Percentiles rank a stretch among this genome's conserved stretches.
Evolutionary conservation across 768 basidiomycete species (phyloP).

Genomic region (Hygrocybe punicea): DNA sequence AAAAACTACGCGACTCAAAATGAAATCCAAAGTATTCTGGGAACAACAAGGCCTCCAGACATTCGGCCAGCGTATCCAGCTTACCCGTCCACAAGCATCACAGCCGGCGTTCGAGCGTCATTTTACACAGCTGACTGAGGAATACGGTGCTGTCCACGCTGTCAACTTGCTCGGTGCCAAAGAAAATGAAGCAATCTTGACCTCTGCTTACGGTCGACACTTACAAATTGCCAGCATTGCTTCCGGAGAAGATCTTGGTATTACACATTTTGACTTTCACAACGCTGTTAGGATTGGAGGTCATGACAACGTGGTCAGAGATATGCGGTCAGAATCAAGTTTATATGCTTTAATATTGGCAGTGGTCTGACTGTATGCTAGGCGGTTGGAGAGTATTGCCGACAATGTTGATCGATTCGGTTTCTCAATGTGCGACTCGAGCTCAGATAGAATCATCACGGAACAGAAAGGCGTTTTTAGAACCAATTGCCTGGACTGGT

Average conservation of each 20-base stretch:
- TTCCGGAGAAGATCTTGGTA: conserved; percentile 64
- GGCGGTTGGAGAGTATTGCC: conserved; percentile 56
- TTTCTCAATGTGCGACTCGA: conserved; percentile 75
- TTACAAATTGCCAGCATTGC: conserved; percentile 60
- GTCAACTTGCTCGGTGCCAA: conserved; percentile 90
- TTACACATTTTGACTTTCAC: conserved; percentile 96
- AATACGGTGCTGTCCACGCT: conserved; percentile 81
- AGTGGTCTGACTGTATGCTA: conserved; percentile 22
- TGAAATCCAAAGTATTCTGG: conserved; percentile 77
- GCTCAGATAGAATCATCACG: conserved; percentile 69
- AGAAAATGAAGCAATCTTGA: conserved; percentile 86
- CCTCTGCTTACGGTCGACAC: conserved; percentile 79
- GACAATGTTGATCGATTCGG: conserved; percentile 76
- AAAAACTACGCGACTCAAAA: conserved; percentile 8
- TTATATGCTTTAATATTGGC: neutral
- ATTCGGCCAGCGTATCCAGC: conserved; percentile 90
- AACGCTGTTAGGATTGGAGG: conserved; percentile 73
- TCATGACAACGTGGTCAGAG: conserved; percentile 79
- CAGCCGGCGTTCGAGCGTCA: conserved; percentile 97
- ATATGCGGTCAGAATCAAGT: conserved; percentile 53
- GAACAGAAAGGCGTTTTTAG: conserved; percentile 89
- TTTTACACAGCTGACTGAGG: conserved; percentile 78
- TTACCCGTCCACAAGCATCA: conserved; percentile 91
- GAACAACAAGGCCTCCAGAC: conserved; percentile 96
- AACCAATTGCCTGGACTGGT: conserved; percentile 96